A percentile compares a stretch with the other conserved stretches of the same genome.
phyloP scores from a whole-genome alignment of 208 protist species.

The Wallacemonas sp. region DNA sequence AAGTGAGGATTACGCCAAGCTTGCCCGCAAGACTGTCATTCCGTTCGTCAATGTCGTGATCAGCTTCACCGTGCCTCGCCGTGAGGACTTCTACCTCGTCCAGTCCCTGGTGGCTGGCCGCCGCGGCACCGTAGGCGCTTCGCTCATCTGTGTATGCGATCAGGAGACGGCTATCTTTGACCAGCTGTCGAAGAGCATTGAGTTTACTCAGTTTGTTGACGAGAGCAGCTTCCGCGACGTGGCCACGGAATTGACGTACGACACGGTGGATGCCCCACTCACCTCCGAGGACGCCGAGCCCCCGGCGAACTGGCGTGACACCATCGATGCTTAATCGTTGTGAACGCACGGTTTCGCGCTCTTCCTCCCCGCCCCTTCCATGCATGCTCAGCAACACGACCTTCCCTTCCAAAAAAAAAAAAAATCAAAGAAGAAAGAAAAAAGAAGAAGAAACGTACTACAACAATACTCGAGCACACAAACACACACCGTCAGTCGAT shows the following conservation, averaged over 20 bases:
- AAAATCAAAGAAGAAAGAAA: conserved; percentile 1
- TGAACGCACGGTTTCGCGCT: neutral
- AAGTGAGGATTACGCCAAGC: conserved; percentile 90
- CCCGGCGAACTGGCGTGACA: conserved; percentile 72
- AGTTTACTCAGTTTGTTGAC: conserved; percentile 60
- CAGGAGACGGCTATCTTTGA: conserved; percentile 50
- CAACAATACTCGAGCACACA: no score
- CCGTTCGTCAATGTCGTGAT: conserved; percentile 92
- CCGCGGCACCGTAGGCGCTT: conserved; percentile 77
- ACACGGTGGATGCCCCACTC: conserved; percentile 64
- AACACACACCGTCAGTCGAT: no score
- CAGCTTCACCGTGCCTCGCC: conserved; percentile 79
- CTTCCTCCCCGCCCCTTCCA: no score
- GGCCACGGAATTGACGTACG: conserved; percentile 77
- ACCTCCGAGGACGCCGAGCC: conserved; percentile 78
- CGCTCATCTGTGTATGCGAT: conserved; percentile 72
- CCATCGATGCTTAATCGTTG: neutral
- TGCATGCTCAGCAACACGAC: no score
- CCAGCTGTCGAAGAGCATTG: conserved; percentile 60
- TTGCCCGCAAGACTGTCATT: conserved; percentile 84
- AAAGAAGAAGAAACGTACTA: neutral
- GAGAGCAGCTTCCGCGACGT: conserved; percentile 70
- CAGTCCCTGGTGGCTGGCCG: conserved; percentile 83
- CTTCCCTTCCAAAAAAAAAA: no score
- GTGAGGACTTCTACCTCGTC: conserved; percentile 86